Base-by-base conservation (phyloP, 1,139 yeast genomes). In the Candida albicans region DNA sequence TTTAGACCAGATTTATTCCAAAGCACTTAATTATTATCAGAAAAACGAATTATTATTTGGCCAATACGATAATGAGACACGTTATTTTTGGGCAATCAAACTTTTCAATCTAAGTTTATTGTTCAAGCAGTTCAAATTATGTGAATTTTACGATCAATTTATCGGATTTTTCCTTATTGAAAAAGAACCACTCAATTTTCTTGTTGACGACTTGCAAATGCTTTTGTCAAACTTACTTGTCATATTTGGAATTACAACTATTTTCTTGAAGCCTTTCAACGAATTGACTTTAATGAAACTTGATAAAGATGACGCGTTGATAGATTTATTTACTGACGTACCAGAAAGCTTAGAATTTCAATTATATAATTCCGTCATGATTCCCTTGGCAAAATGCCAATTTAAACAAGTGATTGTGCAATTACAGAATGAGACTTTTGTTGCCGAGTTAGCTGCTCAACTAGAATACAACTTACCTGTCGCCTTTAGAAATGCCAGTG, bases 191-290 rank as follows among this genome's bases (percentile, higher is more conserved):
- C 38, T 44, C n/a, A 22, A 31, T 14, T 28, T 41, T 38, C 33
- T 43, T 10, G 34, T 40, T 37, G 35, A 39, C 32, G 43, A 42
- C 31, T 33, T 46, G n/a, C 39, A 48, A 12, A 42, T 46, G 3
- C 43, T 66, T 39, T 53, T 53, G 39, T 45, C 61, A 3, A 58
- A 56, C 37, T 46, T 67, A 6, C 45, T 67, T 24, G 46, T 56
- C 4, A 55, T 65, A 59, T 60, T 57, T 42, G 59, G 59, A 5
- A 50, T 66, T 8, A 61, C 61, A 3, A 48, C 59, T 26, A 50
- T 68, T 1, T 59, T 65, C 11, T 43, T 61, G 11, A 57, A 60
- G 41, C 68, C 73, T 4, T 67, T 66, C 49, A 59, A 56, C 36
- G 56, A 56, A n/a, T 52, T 68, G 35, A 49, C 61, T 1, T 54